Evolutionary conservation across 2,329 filamentous ascomycete species (phyloP), one percentile per base, ranked within the genome.

Genomic region (Sodiomyces alkalinus): DNA sequence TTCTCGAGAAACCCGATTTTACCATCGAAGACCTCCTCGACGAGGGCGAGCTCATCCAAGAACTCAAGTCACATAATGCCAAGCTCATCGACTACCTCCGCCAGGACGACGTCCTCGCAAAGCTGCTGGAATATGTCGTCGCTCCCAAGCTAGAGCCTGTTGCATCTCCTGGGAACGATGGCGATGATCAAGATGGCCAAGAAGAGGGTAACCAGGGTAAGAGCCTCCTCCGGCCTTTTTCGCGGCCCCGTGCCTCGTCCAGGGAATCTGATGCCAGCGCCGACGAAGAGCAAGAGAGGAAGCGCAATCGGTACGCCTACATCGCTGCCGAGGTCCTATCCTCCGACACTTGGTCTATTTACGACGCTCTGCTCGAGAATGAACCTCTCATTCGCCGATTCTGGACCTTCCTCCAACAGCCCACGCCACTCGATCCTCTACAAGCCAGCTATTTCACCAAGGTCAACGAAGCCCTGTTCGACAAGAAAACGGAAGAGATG

Each of bases 391-490:
- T 98, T 41, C 73, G 74, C 43, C 71, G 78, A 39, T 96, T 98
- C 52, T 98, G 90, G 90, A 63, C 73, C 26, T 98, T 94, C 51
- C 56, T 98, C 42, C 79, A 79, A 48, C 71, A 76, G 31, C 70
- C 81, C n/a, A 69, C 82, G 8, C 82, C 87, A 3, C 68, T 98
- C 31, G 87, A 96, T 49, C 80, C 87, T 20, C 67, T 94, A 5
- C 87, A 96, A 55, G 87, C 90, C 12, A 86, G 86, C 46, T 98
- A 98, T 51, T 98, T 98, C 50, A 94, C 87, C 31, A 98, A 96
- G 50, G 86, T 98, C 47, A 96, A 96, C 52, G 90, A 98, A 57
- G 80, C 83, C n/a, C 60, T 98, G 13, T 78, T 98, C 31, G 90
- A 96, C 51, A 92, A 90, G 57, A 96, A 96, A 66, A 94, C 92